Evolutionary conservation across 208 protist genomes (phyloP).

Genomic region (Phytomonas francai): DNA sequence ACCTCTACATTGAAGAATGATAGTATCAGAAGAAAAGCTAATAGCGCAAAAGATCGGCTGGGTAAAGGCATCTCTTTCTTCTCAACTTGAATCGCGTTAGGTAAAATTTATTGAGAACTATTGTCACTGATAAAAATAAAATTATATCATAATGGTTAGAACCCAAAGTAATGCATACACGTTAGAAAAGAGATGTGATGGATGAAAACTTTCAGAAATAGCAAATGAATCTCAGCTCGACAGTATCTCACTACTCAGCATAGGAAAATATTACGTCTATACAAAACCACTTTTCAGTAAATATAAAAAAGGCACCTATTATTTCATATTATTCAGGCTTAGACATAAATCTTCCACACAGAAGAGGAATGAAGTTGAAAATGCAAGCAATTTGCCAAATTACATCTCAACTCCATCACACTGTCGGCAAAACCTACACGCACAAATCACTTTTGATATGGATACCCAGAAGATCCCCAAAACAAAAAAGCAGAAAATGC

Average conservation of each 20-base stretch:
- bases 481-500: background rate
- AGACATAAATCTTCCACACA: background rate
- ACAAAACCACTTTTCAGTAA: background rate
- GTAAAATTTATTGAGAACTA: background rate
- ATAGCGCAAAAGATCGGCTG: background rate
- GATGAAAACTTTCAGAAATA: background rate
- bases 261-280: background rate
- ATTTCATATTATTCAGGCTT: background rate
- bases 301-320: background rate
- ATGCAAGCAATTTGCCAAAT: background rate
- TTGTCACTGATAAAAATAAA: background rate
- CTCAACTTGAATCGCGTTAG: background rate
- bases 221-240: background rate
- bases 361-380: background rate
- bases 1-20: background rate
- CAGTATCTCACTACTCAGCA: background rate
- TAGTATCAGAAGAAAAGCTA: background rate
- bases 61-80: background rate
- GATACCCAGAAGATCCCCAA: conserved; percentile 3
- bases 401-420: background rate
- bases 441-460: conserved; percentile 2
- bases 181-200: background rate
- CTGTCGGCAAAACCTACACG: background rate
- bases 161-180: background rate
- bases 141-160: background rate